These are phyloP conservation scores for Senna tora DNA, from an alignment of 306 rosid genomes.

Conservation along the genomic window DNA sequence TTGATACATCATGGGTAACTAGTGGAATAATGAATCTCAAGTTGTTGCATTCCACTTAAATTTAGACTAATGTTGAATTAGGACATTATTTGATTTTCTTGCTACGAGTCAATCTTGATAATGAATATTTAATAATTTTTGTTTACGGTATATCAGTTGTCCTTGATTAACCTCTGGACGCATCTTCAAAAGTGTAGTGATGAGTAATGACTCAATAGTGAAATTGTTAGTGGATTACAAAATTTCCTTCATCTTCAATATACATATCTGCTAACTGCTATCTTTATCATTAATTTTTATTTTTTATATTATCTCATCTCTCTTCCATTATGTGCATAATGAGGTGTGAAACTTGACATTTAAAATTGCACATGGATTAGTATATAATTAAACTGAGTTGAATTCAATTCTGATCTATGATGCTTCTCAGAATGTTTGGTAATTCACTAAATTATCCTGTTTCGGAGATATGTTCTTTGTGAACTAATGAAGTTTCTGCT, in stretches of 20 bases:
- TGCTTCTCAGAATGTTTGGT: background rate
- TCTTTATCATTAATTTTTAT: constrained; percentile 12
- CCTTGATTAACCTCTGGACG: background rate
- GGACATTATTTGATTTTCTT: background rate
- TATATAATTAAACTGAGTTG: background rate
- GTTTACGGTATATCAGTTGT: background rate
- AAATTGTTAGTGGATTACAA: background rate
- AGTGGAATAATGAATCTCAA: background rate
- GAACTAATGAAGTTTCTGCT: background rate
- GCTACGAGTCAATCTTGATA: background rate
- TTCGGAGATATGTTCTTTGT: constrained; percentile 24
- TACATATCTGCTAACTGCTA: background rate
- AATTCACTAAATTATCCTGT: background rate
- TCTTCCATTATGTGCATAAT: background rate
- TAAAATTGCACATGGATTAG: background rate
- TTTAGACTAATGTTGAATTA: background rate
- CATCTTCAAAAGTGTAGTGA: background rate
- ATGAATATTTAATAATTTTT: background rate
- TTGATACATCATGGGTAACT: background rate
- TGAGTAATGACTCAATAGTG: background rate
- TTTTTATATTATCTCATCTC: background rate
- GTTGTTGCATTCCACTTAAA: background rate
- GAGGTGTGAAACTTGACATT: background rate
- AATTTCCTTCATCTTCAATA: background rate
- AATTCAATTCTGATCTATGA: background rate